Percentiles rank a stretch among this genome's conserved stretches.
Evolutionary conservation across 1,284 basidiomycete genomes (phyloP).

Genomic region (Rhodotorula mucilaginosa): DNA sequence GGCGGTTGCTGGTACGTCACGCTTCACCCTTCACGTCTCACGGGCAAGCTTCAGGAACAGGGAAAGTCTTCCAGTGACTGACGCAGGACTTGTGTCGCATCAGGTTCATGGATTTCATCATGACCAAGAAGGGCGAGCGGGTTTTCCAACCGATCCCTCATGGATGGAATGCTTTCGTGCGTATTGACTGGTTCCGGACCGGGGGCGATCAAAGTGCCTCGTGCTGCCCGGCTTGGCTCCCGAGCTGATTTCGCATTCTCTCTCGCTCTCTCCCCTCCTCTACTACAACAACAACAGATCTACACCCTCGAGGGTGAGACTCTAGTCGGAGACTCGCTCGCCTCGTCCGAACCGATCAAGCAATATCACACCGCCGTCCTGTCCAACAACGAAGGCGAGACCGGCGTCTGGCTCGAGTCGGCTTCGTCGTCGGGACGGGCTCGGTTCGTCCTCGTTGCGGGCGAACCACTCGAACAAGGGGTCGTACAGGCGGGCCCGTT

Average conservation of each 20-base stretch:
- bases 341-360: constrained; percentile 43
- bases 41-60: background rate
- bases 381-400: constrained; percentile 62
- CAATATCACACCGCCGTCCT: constrained; percentile 53
- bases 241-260: constrained; percentile 25
- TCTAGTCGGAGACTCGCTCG: constrained; percentile 18
- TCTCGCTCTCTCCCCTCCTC: too few species aligned
- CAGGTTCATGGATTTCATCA: constrained; percentile 59
- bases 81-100: background rate
- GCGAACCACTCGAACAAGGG: constrained; percentile 82
- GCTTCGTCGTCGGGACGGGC: constrained; percentile 22
- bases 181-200: background rate
- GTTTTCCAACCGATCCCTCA: constrained; percentile 81
- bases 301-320: constrained; percentile 39
- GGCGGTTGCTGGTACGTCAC: constrained; percentile 95
- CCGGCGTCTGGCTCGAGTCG: constrained; percentile 64
- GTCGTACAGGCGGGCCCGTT: constrained; percentile 70
- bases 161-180: constrained; percentile 49
- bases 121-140: constrained; percentile 62
- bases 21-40: constrained; percentile 58
- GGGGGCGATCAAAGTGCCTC: too few species aligned
- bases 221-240: too few species aligned
- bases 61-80: background rate
- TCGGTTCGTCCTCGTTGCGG: constrained; percentile 59
- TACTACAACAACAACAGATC: constrained; percentile 6